Evolutionary conservation across 23 red algal species (phyloP), one percentile per base, ranked within the genome.

Genomic region (Gracilaria caudata): DNA sequence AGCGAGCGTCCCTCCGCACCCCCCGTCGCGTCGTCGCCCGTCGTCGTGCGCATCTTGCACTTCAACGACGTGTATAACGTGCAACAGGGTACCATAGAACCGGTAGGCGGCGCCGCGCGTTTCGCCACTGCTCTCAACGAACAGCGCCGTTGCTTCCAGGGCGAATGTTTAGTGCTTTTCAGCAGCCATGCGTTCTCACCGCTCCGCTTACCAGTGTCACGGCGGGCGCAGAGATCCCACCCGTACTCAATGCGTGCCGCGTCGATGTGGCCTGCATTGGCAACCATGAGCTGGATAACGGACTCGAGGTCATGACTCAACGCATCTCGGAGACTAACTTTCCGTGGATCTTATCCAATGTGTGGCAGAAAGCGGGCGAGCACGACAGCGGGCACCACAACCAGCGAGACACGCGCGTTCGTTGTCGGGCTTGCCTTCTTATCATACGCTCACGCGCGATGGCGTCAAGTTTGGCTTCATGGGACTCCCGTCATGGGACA

Each of bases 31-130:
- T 14, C 29, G 19, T 5, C 70, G 70, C 70, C 29, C 70, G 13
- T 16, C 5, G 49, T 53, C 39, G 70, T 75, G 21, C 70, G 70
- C 6, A 75, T 75, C 70, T 20, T 75, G 11, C 70, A 75, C 25
- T 75, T 78, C 43, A 94, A 94, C 45, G 91, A 94, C 45, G 82
- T 94, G 9, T 94, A 94, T 74, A 80, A 94, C 81, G 59, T 94
- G 28, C 71, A 87, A 20, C 64, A 44, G 19, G 43, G 49, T 12
- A 16, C 32, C 0, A 36, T 20, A 7, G 91, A 94, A 51, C 91
- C 91, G 10, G 91, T 94, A 0, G 91, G 91, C 8, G 91, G 91
- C 21, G 91, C 91, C 71, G 81, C 91, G 21, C 91, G 91, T 19
- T 94, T 94, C 65, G 75, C 80, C 49, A 17, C 73, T 41, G 79